phyloP scores from a whole-genome alignment of 352 stramenopile species.

The Halophytophthora polymorphica region DNA sequence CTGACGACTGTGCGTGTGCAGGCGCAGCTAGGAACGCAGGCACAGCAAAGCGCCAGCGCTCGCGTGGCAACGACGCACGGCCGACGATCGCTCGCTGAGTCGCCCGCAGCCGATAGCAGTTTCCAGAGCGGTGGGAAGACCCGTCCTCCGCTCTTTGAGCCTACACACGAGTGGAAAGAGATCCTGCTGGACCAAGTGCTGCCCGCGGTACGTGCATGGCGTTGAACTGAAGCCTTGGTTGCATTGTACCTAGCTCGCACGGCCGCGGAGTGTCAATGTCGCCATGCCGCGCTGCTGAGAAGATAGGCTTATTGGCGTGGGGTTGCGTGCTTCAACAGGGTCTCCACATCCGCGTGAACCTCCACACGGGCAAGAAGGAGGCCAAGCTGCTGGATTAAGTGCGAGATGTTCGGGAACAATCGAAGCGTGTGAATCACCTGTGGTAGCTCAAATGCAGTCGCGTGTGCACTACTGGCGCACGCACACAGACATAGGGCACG shows the following conservation, averaged over 20 bases:
- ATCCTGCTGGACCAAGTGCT: constrained; percentile 53
- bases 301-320: not conserved
- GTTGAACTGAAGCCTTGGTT: too few species aligned
- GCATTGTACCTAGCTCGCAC: not conserved
- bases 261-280: too few species aligned
- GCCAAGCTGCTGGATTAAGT: constrained; percentile 43
- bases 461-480: too few species aligned
- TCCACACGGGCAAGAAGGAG: constrained; percentile 58
- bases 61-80: constrained; percentile 8
- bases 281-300: too few species aligned
- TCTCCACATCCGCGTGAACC: constrained; percentile 58
- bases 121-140: not conserved
- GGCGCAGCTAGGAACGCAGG: constrained; percentile 5
- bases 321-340: constrained; percentile 22
- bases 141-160: constrained; percentile 38
- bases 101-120: not conserved
- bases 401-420: too few species aligned
- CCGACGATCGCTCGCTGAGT: not conserved
- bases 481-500: too few species aligned
- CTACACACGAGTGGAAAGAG: constrained; percentile 55
- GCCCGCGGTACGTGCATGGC: constrained; percentile 25
- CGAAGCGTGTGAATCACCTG: too few species aligned
- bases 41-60: not conserved
- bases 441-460: too few species aligned
- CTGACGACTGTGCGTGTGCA: constrained; percentile 16